Conservation (phyloP, 805 yeast species). For the Cyberlindnera subsufficiens region DNA sequence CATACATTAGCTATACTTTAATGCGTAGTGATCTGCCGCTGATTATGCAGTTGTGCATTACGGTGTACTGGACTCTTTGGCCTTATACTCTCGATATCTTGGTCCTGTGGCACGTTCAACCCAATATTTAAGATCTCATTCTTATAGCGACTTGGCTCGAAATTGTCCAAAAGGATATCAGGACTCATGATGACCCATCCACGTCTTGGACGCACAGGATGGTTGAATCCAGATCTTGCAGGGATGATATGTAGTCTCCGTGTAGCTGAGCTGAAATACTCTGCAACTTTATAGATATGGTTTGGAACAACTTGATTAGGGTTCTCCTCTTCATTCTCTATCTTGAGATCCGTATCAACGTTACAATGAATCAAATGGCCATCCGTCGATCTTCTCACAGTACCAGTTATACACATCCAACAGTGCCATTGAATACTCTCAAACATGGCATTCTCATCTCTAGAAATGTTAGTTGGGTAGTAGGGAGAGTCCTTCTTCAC, state of each 20-base stretch:
- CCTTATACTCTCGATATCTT: conserved; percentile 72
- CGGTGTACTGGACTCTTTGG: conserved; percentile 68
- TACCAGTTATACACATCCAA: conserved; percentile 96
- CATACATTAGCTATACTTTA: not conserved
- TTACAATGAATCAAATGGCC: conserved; percentile 85
- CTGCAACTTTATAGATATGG: conserved; percentile 74
- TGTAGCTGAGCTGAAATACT: conserved; percentile 79
- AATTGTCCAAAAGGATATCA: conserved; percentile 71
- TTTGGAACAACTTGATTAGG: conserved; percentile 57
- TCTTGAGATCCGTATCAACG: conserved; percentile 80
- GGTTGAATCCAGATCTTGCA: conserved; percentile 56
- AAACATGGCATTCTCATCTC: conserved; percentile 43
- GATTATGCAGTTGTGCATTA: conserved; percentile 5
- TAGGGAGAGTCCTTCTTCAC: conserved; percentile 58
- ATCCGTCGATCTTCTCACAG: conserved; percentile 82
- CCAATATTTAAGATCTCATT: conserved; percentile 39
- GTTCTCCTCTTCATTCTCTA: conserved; percentile 43
- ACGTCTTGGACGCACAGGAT: conserved; percentile 59
- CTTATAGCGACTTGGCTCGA: conserved; percentile 42
- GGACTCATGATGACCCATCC: conserved; percentile 94
- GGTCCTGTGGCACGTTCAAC: conserved; percentile 55
- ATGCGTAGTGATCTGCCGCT: conserved; percentile 1
- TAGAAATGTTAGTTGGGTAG: conserved; percentile 48
- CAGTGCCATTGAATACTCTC: conserved; percentile 91
- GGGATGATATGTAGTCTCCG: conserved; percentile 85